Conservation (phyloP, 2,329 filamentous ascomycete genomes). For the Ophiostoma sp. region DNA sequence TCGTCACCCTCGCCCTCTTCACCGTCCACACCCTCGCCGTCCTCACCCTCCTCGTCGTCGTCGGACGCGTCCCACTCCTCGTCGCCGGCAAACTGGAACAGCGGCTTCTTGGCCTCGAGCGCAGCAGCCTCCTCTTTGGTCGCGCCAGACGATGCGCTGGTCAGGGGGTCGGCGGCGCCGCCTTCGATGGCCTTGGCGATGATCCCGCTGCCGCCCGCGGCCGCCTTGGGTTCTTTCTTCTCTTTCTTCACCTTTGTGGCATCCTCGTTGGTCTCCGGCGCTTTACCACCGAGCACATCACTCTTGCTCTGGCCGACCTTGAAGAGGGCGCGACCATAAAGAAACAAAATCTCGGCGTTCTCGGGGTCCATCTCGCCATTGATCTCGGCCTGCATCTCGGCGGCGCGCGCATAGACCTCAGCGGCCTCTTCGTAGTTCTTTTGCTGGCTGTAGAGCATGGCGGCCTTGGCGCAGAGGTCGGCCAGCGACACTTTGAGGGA, state of each 20-base stretch:
- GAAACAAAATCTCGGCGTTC: slow-evolving; percentile 91
- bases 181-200: slow-evolving; percentile 41
- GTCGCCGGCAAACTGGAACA: slow-evolving; percentile 91
- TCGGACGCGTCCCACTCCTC: slow-evolving; percentile 89
- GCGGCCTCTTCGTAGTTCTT: slow-evolving; percentile 77
- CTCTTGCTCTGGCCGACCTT: slow-evolving; percentile 92
- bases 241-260: slow-evolving; percentile 44
- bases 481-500: slow-evolving; percentile 64
- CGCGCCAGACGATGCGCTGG: slow-evolving; percentile 18
- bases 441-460: slow-evolving; percentile 83
- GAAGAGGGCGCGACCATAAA: slow-evolving; percentile 91
- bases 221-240: slow-evolving; percentile 47
- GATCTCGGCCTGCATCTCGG: slow-evolving; percentile 83
- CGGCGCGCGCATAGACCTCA: slow-evolving; percentile 84
- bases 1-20: slow-evolving; percentile 55
- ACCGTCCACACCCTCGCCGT: slow-evolving; percentile 27
- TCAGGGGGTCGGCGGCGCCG: background rate
- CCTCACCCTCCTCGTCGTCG: slow-evolving; percentile 22
- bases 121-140: slow-evolving; percentile 35
- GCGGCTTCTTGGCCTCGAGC: slow-evolving; percentile 64
- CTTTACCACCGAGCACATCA: slow-evolving; percentile 85
- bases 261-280: slow-evolving; percentile 51
- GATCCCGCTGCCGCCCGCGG: slow-evolving; percentile 42
- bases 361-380: slow-evolving; percentile 89
- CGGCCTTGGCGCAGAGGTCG: slow-evolving; percentile 77